These are phyloP conservation scores for Leccinum fuscescens DNA, from an alignment of 1,284 basidiomycete species.

Conservation along the genomic window DNA sequence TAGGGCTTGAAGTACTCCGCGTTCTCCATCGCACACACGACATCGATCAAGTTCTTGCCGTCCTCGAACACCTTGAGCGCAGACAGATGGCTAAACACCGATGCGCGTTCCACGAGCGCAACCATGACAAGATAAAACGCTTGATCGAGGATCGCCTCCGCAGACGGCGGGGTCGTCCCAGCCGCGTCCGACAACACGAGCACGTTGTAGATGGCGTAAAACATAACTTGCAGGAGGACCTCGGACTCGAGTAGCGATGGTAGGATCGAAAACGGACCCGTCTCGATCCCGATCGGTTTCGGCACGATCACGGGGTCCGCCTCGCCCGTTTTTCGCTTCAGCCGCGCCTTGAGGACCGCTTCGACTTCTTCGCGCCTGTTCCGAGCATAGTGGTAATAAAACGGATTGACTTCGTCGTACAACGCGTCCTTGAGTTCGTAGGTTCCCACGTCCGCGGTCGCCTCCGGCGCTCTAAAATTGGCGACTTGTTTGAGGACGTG, in stretches of 20 bases:
- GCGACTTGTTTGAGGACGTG: constrained; percentile 79
- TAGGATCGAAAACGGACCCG: constrained; percentile 67
- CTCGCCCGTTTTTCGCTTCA: constrained; percentile 65
- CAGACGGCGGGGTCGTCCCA: constrained; percentile 62
- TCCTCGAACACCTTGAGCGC: constrained; percentile 56
- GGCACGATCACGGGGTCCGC: constrained; percentile 76
- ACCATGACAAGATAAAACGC: constrained; percentile 85
- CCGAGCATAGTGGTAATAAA: constrained; percentile 94
- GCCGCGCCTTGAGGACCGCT: constrained; percentile 65
- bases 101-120: constrained; percentile 67
- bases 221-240: constrained; percentile 72
- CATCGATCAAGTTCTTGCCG: constrained; percentile 63
- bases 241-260: constrained; percentile 63
- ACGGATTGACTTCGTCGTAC: constrained; percentile 90
- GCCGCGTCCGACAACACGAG: constrained; percentile 57
- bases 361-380: constrained; percentile 97
- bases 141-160: constrained; percentile 89
- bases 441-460: constrained; percentile 74
- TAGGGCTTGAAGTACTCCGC: constrained; percentile 73
- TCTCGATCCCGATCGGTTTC: constrained; percentile 58
- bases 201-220: constrained; percentile 73
- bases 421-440: constrained; percentile 87
- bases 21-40: constrained; percentile 75
- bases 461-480: constrained; percentile 80
- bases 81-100: constrained; percentile 59